These are phyloP conservation scores for Candida verbasci DNA, from an alignment of 805 yeast genomes.

Conservation along the genomic window DNA sequence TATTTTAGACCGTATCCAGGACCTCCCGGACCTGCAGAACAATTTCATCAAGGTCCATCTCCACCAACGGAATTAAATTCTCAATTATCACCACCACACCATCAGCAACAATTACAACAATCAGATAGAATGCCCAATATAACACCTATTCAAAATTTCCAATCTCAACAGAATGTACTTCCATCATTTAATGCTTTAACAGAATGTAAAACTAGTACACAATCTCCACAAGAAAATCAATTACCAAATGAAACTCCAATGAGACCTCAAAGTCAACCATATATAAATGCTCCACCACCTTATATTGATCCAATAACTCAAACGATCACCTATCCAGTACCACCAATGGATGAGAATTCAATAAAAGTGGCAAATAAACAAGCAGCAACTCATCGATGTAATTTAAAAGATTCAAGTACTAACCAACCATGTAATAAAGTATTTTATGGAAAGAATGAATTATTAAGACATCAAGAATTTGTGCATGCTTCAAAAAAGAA, in stretches of 20 bases:
- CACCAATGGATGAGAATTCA: conserved; percentile 1
- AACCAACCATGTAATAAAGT: conserved; percentile 32
- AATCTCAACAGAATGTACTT: neutral
- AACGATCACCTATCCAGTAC: conserved; percentile 2
- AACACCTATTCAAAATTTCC: conserved; percentile 1
- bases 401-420: conserved; percentile 30
- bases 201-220: neutral
- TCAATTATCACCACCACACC: neutral
- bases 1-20: neutral
- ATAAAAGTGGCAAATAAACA: conserved; percentile 5
- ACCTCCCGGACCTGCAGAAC: neutral
- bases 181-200: conserved; percentile 4
- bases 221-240: neutral
- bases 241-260: neutral
- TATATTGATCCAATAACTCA: conserved; percentile 4
- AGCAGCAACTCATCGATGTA: conserved; percentile 40
- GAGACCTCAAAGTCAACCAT: neutral
- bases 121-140: neutral
- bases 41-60: conserved; percentile 1
- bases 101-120: neutral
- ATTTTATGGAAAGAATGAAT: conserved; percentile 41
- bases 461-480: conserved; percentile 41
- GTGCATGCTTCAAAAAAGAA: conserved; percentile 43
- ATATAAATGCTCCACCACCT: neutral
- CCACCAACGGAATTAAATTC: neutral